These are phyloP conservation scores for Cyberlindnera euphorbiae DNA, from an alignment of 805 yeast species.

Conservation along the genomic window DNA sequence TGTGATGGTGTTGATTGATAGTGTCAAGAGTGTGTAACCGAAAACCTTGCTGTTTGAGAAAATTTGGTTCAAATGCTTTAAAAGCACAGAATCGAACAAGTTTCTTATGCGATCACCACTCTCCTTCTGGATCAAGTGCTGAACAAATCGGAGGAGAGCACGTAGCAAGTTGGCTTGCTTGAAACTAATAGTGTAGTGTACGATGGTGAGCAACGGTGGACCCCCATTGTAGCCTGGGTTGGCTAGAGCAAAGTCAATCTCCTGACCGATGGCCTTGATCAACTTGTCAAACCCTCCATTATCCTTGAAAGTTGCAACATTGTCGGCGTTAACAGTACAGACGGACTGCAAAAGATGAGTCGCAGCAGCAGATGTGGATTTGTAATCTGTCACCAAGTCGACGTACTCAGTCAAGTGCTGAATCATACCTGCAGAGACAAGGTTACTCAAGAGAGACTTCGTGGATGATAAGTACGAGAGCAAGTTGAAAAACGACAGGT, in stretches of 20 bases:
- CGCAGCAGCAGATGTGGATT: slow-evolving; percentile 60
- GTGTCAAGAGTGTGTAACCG: slow-evolving; percentile 61
- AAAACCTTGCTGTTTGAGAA: slow-evolving; percentile 52
- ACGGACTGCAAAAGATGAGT: slow-evolving; percentile 43
- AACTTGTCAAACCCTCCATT: slow-evolving; percentile 61
- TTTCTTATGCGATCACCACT: slow-evolving; percentile 82
- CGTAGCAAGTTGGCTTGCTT: slow-evolving; percentile 57
- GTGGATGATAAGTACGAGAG: slow-evolving; percentile 58
- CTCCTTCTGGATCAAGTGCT: slow-evolving; percentile 62
- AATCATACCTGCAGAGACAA: slow-evolving; percentile 73
- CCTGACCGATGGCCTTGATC: slow-evolving; percentile 56
- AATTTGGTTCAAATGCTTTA: slow-evolving; percentile 55
- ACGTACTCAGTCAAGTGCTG: slow-evolving; percentile 61
- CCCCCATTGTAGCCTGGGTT: slow-evolving; percentile 58
- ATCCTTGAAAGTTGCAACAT: slow-evolving; percentile 59
- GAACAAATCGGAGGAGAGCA: slow-evolving; percentile 57
- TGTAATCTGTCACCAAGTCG: slow-evolving; percentile 43
- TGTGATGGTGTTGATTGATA: slow-evolving; percentile 58
- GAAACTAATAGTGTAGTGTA: slow-evolving; percentile 48
- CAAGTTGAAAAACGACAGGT: slow-evolving; percentile 50
- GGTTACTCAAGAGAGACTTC: slow-evolving; percentile 47
- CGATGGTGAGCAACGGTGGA: slow-evolving; percentile 47
- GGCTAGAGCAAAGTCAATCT: slow-evolving; percentile 57
- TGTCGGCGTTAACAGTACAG: slow-evolving; percentile 38
- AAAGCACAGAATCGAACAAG: slow-evolving; percentile 78